Evolutionary conservation across 2,329 filamentous ascomycete genomes (phyloP).

Genomic region (Ascochyta clinopodiicola): DNA sequence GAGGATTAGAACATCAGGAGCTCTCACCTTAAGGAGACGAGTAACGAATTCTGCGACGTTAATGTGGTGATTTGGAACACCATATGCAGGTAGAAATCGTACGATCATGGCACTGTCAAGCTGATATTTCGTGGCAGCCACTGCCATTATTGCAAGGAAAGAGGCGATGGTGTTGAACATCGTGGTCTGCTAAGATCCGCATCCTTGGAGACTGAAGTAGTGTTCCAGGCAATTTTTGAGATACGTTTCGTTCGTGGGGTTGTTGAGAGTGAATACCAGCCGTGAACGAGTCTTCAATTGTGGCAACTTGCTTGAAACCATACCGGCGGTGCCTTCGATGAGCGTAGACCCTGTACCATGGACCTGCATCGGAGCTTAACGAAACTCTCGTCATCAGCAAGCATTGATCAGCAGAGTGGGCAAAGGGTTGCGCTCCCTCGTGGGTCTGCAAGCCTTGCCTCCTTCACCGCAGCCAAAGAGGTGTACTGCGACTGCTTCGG

Average conservation of each 20-base stretch:
- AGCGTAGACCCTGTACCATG: constrained; percentile 1
- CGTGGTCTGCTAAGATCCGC: neutral
- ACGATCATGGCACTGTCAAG: constrained; percentile 7
- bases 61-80: neutral
- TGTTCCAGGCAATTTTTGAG: neutral
- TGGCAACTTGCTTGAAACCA: neutral
- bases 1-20: neutral
- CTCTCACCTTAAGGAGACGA: neutral
- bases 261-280: neutral
- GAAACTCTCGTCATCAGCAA: neutral
- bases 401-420: neutral
- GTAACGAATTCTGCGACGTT: neutral
- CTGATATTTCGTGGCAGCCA: neutral
- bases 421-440: constrained; percentile 3
- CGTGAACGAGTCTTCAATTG: too few relatives aligned
- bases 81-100: neutral
- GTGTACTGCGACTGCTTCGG: constrained; percentile 6
- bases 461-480: neutral
- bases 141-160: neutral
- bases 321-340: neutral
- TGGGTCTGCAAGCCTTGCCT: constrained; percentile 10
- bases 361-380: constrained; percentile 11
- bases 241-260: neutral
- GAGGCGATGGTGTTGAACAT: neutral
- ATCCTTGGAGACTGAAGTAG: neutral